Base-by-base conservation (phyloP, 306 rosid genomes). In the Begonia masoniana region DNA sequence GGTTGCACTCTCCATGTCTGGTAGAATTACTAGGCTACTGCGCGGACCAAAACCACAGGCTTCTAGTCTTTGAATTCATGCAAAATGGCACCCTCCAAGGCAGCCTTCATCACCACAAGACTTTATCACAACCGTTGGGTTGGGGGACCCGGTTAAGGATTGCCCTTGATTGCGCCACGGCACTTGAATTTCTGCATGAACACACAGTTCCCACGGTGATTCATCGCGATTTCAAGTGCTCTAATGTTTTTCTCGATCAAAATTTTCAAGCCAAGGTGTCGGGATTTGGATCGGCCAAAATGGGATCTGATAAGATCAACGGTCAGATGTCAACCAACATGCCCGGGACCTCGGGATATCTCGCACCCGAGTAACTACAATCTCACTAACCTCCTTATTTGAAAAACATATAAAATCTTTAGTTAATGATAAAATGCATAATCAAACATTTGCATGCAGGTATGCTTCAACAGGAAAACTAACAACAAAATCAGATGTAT, bases 141-240 rank as follows among this genome's bases (percentile, higher is more conserved):
- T 92, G 99, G 99, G 76, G 81, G 60, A 76, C 82, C 60, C 71
- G 96, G 51, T 65, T 86, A 79, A 79, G 78, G 84, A 87, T 92
- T 74, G 99, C 96, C 75, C 93, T 87, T 55, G 99, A 92, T 52
- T 87, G 99, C 56, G 99, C 95, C 19, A 71, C 70, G 73, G 96
- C 95, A 17, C 70, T 92, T 42, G 99, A 83, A 74, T 75, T 82
- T 60, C 82, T 92, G 47, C 99, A 92, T 58, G 99, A 92, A 62
- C 77, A 83, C 47, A 81, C 88, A 15, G 61, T 50, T 50, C 78
- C 88, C 47, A 85, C 95, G 0, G 83, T 92, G 54, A 92, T 92
- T 65, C 99, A 92, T 68, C 70, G 96, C 15, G 85, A 87, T 71
- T 92, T 92, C 89, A 86, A 87, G 71, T 77, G 77, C 65, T 58